Evolutionary conservation across 2,329 filamentous ascomycete species (phyloP), one percentile per base, ranked within the genome.

Genomic region (Cladosporium velox): DNA sequence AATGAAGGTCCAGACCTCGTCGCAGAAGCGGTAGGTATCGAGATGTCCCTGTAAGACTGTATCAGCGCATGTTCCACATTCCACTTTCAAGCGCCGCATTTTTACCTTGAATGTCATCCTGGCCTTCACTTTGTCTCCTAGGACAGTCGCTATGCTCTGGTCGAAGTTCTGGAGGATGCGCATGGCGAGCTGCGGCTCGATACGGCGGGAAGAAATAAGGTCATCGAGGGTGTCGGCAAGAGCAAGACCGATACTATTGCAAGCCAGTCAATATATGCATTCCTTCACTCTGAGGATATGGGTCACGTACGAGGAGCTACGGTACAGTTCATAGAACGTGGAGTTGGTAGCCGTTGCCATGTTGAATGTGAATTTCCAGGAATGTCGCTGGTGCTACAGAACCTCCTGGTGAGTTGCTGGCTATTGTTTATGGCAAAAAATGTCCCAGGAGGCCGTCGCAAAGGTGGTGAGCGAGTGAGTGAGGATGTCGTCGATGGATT

Each of bases 1-100:
- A 66, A 99, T 87, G 79, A 99, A 99, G 1, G 95, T 99, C 95
- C 95, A 99, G 67, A 99, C 95, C 82, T 99, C 95, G 81, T 99
- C 95, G 83, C 95, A 99, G 86, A 99, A 99, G 72, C 95, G 91
- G 83, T 99, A 99, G 18, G 95, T 98, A 78, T 98, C 93, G 69
- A 99, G 89, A 77, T 96, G 95, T 58, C 95, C 95, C 94, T 97
- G 73, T 57, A 65, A 12, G 60, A 65, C 2, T 1, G 4, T 21
- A 49, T 65, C 61, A 66, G 60, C 47, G 7, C 24, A 24, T 34
- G 51, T 26, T 35, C 32, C 47, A n/a, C n/a, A n/a, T n/a, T n/a
- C n/a, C n/a, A n/a, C n/a, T n/a, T n/a, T n/a, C n/a, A n/a, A n/a
- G n/a, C n/a, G n/a, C n/a, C n/a, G n/a, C n/a, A n/a, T n/a, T n/a